Conservation (phyloP, 2,329 filamentous ascomycete species). For the Fusarium sulawesiense region DNA sequence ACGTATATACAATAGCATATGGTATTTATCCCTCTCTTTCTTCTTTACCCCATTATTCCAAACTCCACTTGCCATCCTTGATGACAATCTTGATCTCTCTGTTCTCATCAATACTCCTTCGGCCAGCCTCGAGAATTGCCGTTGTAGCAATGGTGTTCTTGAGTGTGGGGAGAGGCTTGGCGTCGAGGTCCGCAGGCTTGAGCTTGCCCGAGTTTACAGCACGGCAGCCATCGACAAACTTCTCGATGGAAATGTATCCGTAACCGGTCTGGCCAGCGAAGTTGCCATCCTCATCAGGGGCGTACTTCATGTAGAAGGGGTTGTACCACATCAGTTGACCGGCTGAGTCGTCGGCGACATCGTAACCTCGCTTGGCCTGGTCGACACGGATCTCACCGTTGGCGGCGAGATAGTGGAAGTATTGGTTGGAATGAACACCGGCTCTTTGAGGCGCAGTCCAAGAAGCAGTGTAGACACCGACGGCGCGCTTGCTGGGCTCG, state of each 20-base stretch:
- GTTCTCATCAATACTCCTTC: constrained; percentile 85
- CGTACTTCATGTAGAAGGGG: constrained; percentile 95
- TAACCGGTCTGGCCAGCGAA: constrained; percentile 93
- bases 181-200: constrained; percentile 81
- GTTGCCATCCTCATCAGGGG: constrained; percentile 93
- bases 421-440: constrained; percentile 96
- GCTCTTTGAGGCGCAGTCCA: constrained; percentile 95
- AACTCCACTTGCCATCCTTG: constrained; percentile 73
- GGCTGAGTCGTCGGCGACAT: constrained; percentile 84
- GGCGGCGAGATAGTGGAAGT: constrained; percentile 92
- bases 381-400: constrained; percentile 89
- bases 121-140: constrained; percentile 88
- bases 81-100: constrained; percentile 80
- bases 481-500: constrained; percentile 77
- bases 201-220: constrained; percentile 79
- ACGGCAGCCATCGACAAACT: constrained; percentile 90
- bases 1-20: constrained; percentile 13
- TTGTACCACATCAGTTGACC: constrained; percentile 86
- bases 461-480: constrained; percentile 90
- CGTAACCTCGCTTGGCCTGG: constrained; percentile 94
- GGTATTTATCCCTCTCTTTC: constrained; percentile 15
- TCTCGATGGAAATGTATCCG: constrained; percentile 94
- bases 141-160: constrained; percentile 92
- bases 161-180: constrained; percentile 83
- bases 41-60: constrained; percentile 57